Conservation (phyloP, 352 stramenopile species). For the Achlya hypogyna region DNA sequence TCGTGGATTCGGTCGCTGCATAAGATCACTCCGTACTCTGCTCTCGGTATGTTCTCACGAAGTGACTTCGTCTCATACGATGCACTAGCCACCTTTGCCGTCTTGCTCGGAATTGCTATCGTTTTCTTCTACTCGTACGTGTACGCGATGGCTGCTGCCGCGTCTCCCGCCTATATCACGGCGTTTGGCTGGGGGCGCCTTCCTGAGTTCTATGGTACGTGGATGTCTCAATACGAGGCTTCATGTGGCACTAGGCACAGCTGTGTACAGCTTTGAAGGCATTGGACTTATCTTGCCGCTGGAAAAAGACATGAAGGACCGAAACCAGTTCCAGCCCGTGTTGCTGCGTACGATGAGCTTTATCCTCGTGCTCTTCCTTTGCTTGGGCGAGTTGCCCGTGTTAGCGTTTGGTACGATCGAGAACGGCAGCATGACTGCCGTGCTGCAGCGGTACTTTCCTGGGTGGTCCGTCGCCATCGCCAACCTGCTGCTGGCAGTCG, state of each 20-base stretch:
- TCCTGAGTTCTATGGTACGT: constrained; percentile 52
- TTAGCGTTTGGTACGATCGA: constrained; percentile 59
- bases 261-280: constrained; percentile 75
- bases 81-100: constrained; percentile 44
- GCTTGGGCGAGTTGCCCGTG: constrained; percentile 57
- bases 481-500: constrained; percentile 60
- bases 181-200: constrained; percentile 34
- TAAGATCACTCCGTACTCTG: constrained; percentile 65
- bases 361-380: constrained; percentile 67
- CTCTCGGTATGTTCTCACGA: constrained; percentile 31
- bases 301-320: constrained; percentile 65
- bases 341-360: constrained; percentile 47
- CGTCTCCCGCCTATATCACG: constrained; percentile 22
- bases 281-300: constrained; percentile 69
- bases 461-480: constrained; percentile 56
- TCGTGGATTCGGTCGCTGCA: constrained; percentile 69
- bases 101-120: constrained; percentile 57
- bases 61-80: not conserved
- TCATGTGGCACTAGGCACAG: constrained; percentile 34
- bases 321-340: constrained; percentile 44
- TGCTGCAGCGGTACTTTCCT: constrained; percentile 60
- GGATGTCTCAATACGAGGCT: not conserved
- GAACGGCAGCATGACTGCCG: constrained; percentile 71
- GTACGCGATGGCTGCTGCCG: constrained; percentile 37
- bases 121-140: constrained; percentile 75